phyloP scores from a whole-genome alignment of 129 eudicot species.

The Flaveria brownii region DNA sequence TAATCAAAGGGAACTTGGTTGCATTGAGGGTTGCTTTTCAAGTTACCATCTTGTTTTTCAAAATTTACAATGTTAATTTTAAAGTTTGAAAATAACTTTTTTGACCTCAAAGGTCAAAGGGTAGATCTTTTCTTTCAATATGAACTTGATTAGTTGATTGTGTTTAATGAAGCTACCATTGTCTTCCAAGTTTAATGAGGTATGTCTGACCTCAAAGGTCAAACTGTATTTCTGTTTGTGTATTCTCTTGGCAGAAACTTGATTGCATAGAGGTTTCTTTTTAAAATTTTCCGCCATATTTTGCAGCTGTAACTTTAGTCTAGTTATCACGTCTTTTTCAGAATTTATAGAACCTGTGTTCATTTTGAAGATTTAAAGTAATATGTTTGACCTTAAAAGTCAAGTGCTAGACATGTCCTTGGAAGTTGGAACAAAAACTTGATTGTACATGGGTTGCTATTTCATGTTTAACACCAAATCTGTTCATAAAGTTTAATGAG shows the following conservation, averaged over 20 bases:
- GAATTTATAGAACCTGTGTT: not conserved
- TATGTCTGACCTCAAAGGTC: conserved; percentile 15
- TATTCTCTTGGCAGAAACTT: not conserved
- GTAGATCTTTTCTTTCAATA: not conserved
- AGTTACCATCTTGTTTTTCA: conserved; percentile 8
- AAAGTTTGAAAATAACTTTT: not conserved
- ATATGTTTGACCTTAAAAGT: conserved; percentile 14
- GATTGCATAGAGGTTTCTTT: not conserved
- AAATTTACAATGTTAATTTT: not conserved
- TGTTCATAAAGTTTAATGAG: not conserved
- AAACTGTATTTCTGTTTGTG: not conserved
- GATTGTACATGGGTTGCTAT: not conserved
- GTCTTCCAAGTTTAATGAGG: not conserved
- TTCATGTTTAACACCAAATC: not conserved
- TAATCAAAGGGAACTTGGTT: not conserved
- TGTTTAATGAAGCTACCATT: not conserved
- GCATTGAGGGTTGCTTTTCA: not conserved
- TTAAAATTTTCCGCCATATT: not conserved
- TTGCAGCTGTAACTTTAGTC: not conserved
- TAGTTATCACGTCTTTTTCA: not conserved
- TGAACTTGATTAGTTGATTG: conserved; percentile 16
- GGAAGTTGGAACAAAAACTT: not conserved
- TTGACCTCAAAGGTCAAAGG: conserved; percentile 21
- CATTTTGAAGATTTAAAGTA: not conserved
- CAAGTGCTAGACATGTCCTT: not conserved